Base-by-base conservation (phyloP, 257 asterid genomes). In the Ajuga chamaepitys region DNA sequence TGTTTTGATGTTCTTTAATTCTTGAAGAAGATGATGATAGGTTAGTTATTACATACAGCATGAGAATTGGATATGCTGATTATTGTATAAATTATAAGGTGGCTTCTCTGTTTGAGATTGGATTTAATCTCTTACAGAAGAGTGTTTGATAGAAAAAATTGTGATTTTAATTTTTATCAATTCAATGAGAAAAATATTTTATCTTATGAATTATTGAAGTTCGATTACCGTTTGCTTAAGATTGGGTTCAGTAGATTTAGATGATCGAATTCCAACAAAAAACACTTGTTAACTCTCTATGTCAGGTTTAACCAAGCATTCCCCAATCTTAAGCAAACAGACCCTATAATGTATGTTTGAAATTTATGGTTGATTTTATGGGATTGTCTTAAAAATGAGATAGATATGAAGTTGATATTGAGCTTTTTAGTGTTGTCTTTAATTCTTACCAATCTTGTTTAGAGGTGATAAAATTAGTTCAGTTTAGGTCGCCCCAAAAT, bases 71-170 rank as follows among this genome's bases (percentile, higher is more conserved):
- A 54, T 67, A 75, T 63, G 63, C 51, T 71, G 70, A 21, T 58
- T 68, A 40, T 59, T 67, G 73, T 70, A 63, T 76, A 74, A 68
- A 73, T 9, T 45, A 30, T 69, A 71, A 72, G 64, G 64, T 68
- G 60, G 84, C 89, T 72, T 83, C 88, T 87, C 86, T 74, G 83
- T 81, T 35, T 57, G 80, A 55, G 68, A 76, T 58, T 47, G 68
- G 82, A 61, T 64, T 50, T 73, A 24, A 52, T 75, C 78, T 70
- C 77, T 57, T 30, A 72, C 84, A 66, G 86, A 61, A 86, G 88
- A 86, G 85, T 69, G 47, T 58, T 55, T 18, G 68, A 66, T 63
- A 41, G 20, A 59, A 37, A 41, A 18, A 13, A 64, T 44, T 24
- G 17, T 70, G 26, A 42, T 58, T 71, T n/a, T n/a, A n/a, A n/a